Base-by-base conservation (phyloP, 1,284 basidiomycete genomes). In the Boletus hoseneyae region DNA sequence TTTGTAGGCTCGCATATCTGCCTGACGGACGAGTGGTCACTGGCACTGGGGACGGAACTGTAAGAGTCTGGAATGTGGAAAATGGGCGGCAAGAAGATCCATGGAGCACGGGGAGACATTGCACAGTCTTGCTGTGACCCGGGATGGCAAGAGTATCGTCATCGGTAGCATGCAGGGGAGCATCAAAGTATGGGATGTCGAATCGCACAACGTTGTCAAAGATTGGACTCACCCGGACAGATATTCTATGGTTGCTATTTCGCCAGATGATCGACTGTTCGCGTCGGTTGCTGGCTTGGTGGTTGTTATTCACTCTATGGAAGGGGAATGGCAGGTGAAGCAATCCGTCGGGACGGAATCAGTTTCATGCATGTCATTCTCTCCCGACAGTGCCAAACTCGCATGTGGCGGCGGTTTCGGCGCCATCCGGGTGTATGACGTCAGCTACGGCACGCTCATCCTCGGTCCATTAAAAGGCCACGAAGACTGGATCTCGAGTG, bases 1-100 rank as follows among this genome's bases (percentile, higher is more conserved):
- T 51, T 33, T 9, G 8, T 3, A 6, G 0, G 1, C 18, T 56
- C 3, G 39, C 12, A 10, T 44, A 27, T 29, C 37, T 50, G 11
- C 40, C 50, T 2, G 54, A 42, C 3, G 50, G 45, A 32, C 38
- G 23, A 2, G 12, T 56, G 11, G 41, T 36, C 11, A 43, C 43
- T 0, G 27, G 42, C 6, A 42, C 36, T 8, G 0, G 0, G 0
- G 32, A 38, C 13, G 15, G 12, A 2, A 41, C 34, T 1, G 18
- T 54, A 3, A 43, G 6, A 10, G 10, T 57, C n/a, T 53, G 54
- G 54, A 33, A 49, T 16, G 2, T 40, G 12, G 41, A 39, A n/a
- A 33, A 4, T 0, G 48, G 37, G 3, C 1, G 11, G 16, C 47
- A 49, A 43, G 51, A 42, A 18, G 48, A 3, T 15, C 34, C 3